A percentile compares a stretch with the other conserved stretches of the same genome.
Conservation (phyloP, 257 asterid genomes). For the Pogostemon cablin region DNA sequence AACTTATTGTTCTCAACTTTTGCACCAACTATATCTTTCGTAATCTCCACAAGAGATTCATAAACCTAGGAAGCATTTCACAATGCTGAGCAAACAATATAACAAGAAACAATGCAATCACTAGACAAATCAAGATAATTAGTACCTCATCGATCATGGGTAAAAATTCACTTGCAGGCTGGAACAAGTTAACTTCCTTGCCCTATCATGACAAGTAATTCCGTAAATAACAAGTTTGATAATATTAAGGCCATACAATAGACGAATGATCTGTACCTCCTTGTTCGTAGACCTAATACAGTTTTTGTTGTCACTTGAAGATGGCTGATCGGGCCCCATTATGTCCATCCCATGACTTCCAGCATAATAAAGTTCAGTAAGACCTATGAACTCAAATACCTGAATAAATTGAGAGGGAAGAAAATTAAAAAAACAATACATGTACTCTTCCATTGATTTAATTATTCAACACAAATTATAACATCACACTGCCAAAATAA, state of each 20-base stretch:
- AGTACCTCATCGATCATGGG: conserved; percentile 87
- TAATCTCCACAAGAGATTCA: conserved; percentile 64
- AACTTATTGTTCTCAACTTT: conserved; percentile 91
- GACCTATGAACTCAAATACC: conserved; percentile 87
- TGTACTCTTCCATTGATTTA: not conserved
- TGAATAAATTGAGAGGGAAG: conserved; percentile 36
- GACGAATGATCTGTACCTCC: conserved; percentile 53
- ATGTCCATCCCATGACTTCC: conserved; percentile 99
- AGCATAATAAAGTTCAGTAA: conserved; percentile 85
- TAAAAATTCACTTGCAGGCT: conserved; percentile 93
- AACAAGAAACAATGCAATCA: not conserved
- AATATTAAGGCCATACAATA: conserved; percentile 13
- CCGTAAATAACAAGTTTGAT: not conserved
- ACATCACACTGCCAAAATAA: not conserved
- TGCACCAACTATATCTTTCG: conserved; percentile 72
- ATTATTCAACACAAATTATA: not conserved
- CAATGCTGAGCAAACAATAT: conserved; percentile 12
- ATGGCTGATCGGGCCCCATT: conserved; percentile 81
- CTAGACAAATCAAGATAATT: conserved; percentile 12
- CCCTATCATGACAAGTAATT: conserved; percentile 52
- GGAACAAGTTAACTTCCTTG: conserved; percentile 83
- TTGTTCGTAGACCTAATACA: conserved; percentile 70
- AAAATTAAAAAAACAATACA: not conserved
- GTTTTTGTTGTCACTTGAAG: conserved; percentile 47
- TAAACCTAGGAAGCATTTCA: conserved; percentile 52